Conservation (phyloP, 73 alveolate genomes). For the Paraurostyla sp. region DNA sequence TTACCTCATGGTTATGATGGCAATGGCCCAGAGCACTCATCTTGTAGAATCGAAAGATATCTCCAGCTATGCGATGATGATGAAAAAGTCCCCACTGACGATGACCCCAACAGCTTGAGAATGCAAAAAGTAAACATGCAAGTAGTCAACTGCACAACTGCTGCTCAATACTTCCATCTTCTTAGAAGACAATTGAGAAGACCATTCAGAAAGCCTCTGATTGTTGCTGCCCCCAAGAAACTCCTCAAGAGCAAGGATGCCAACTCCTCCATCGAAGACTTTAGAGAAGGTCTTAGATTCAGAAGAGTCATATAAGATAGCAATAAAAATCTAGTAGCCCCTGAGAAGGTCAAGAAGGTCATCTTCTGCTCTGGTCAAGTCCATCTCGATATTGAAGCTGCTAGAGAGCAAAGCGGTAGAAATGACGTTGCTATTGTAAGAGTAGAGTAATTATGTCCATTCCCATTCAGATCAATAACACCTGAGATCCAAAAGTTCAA, state of each 20-base stretch:
- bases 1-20: slow-evolving; percentile 98
- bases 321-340: slow-evolving; percentile 54
- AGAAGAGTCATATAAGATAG: slow-evolving; percentile 73
- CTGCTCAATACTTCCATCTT: slow-evolving; percentile 96
- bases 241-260: slow-evolving; percentile 86
- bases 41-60: slow-evolving; percentile 94
- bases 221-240: slow-evolving; percentile 91
- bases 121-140: slow-evolving; percentile 66
- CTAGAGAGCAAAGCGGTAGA: slow-evolving; percentile 69
- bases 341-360: slow-evolving; percentile 78
- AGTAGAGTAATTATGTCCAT: slow-evolving; percentile 94
- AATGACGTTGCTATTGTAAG: slow-evolving; percentile 92
- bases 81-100: slow-evolving; percentile 71
- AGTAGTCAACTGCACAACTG: slow-evolving; percentile 91
- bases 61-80: slow-evolving; percentile 86
- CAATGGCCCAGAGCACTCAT: slow-evolving; percentile 98
- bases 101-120: slow-evolving; percentile 39
- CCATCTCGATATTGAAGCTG: slow-evolving; percentile 77
- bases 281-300: slow-evolving; percentile 75
- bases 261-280: slow-evolving; percentile 70
- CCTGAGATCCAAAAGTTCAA: slow-evolving; percentile 71
- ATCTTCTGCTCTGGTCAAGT: slow-evolving; percentile 91
- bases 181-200: slow-evolving; percentile 95
- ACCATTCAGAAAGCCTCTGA: slow-evolving; percentile 94
- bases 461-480: slow-evolving; percentile 92